A percentile compares a stretch with the other conserved stretches of the same genome.
Conservation (phyloP, 306 rosid genomes). For the Acacia confusa region DNA sequence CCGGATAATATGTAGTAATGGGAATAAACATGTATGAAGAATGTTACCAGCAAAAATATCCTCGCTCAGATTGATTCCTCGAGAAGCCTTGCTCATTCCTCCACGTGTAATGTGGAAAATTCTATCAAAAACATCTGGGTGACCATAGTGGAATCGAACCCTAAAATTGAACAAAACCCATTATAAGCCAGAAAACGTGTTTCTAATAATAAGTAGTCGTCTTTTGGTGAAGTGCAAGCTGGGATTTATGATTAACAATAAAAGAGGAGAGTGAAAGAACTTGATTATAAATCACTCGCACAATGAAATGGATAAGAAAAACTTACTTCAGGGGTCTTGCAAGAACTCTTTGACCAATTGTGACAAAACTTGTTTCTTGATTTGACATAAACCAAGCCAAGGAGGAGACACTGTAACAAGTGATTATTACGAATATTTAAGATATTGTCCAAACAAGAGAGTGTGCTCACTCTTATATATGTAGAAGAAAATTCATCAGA, state of each 20-base stretch:
- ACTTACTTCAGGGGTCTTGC: slow-evolving; percentile 97
- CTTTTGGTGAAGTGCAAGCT: background rate
- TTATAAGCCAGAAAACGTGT: background rate
- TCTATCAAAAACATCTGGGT: slow-evolving; percentile 97
- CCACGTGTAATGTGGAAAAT: slow-evolving; percentile 98
- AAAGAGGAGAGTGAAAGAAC: background rate
- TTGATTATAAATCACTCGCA: slow-evolving; percentile 8
- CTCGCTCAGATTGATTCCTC: slow-evolving; percentile 92
- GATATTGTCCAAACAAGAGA: slow-evolving; percentile 16
- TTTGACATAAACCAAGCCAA: slow-evolving; percentile 99
- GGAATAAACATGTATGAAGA: slow-evolving; percentile 28
- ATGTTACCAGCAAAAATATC: slow-evolving; percentile 94
- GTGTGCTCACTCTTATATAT: slow-evolving; percentile 6
- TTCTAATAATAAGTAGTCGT: background rate
- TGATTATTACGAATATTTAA: slow-evolving; percentile 10
- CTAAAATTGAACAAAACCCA: slow-evolving; percentile 46
- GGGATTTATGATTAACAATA: slow-evolving; percentile 19
- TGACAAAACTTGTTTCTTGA: slow-evolving; percentile 96
- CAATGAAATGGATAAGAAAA: slow-evolving; percentile 26
- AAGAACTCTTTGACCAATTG: slow-evolving; percentile 95
- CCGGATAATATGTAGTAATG: background rate
- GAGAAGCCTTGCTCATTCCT: slow-evolving; percentile 98
- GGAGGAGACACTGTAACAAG: slow-evolving; percentile 85
- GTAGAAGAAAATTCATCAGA: slow-evolving; percentile 39
- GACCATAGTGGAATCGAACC: slow-evolving; percentile 98